These are phyloP conservation scores for Drosera spatulata DNA, from an alignment of 179 eudicot genomes.

Conservation along the genomic window DNA sequence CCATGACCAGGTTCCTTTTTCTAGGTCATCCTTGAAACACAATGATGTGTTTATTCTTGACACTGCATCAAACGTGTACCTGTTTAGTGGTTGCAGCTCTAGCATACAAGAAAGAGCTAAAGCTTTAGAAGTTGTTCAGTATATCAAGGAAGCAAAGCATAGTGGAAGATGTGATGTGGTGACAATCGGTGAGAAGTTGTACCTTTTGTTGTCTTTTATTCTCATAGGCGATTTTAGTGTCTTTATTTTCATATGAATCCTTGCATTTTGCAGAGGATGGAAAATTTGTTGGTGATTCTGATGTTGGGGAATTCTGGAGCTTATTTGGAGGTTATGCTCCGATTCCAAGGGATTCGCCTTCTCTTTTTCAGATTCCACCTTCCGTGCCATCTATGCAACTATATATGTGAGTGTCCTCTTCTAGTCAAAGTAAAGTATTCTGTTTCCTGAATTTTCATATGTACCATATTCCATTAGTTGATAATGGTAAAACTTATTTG, in stretches of 20 bases:
- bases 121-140: constrained; percentile 75
- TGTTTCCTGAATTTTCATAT: not conserved
- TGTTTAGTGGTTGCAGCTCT: constrained; percentile 61
- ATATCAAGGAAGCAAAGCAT: constrained; percentile 58
- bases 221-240: not conserved
- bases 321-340: constrained; percentile 84
- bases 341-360: constrained; percentile 36
- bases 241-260: not conserved
- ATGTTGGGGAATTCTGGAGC: constrained; percentile 75
- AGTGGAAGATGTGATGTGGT: constrained; percentile 56
- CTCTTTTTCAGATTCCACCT: constrained; percentile 17
- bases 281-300: constrained; percentile 64
- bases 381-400: constrained; percentile 23
- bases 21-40: constrained; percentile 65
- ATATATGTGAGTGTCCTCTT: constrained; percentile 32
- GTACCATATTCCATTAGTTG: no score
- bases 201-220: not conserved
- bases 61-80: constrained; percentile 52
- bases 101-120: constrained; percentile 67
- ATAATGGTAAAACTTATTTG: no score
- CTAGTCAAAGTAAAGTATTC: not conserved
- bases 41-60: constrained; percentile 66
- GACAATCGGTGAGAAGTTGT: constrained; percentile 35
- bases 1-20: constrained; percentile 53
- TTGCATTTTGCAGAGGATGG: constrained; percentile 49